phyloP scores from a whole-genome alignment of 805 yeast genomes.

The Metschnikowia noctiluminum region DNA sequence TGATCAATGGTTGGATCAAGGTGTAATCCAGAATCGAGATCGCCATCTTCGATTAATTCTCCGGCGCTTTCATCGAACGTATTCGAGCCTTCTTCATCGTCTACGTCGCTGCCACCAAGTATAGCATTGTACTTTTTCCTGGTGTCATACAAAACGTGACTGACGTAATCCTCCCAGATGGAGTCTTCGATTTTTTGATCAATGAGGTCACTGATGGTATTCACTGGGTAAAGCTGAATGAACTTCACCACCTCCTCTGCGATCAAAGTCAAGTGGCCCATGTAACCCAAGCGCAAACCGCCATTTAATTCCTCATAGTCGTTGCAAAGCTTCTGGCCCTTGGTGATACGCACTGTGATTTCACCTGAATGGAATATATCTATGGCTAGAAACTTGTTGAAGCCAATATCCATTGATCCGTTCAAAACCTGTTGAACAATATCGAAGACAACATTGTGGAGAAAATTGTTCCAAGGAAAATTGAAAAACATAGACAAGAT shows the following conservation, averaged over 20 bases:
- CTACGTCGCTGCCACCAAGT: conserved; percentile 66
- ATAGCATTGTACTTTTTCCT: conserved; percentile 93
- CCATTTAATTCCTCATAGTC: conserved; percentile 26
- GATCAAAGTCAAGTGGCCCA: conserved; percentile 31
- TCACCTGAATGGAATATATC: conserved; percentile 57
- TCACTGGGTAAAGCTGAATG: conserved; percentile 37
- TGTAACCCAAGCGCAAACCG: conserved; percentile 28
- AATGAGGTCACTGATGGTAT: conserved; percentile 35
- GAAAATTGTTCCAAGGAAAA: conserved; percentile 47
- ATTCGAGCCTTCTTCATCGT: conserved; percentile 29
- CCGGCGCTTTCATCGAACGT: conserved; percentile 32
- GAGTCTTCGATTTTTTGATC: conserved; percentile 38
- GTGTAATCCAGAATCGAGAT: conserved; percentile 26
- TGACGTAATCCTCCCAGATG: conserved; percentile 80
- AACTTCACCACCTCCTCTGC: conserved; percentile 33
- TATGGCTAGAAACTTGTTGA: conserved; percentile 43
- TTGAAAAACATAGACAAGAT: conserved; percentile 43
- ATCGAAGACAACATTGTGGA: conserved; percentile 47
- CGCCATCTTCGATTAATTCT: conserved; percentile 36
- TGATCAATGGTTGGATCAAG: conserved; percentile 31
- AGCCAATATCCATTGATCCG: conserved; percentile 49
- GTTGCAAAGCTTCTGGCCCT: conserved; percentile 41
- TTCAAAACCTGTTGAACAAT: conserved; percentile 46
- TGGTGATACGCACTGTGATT: conserved; percentile 39
- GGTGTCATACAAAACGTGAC: conserved; percentile 78